These are phyloP conservation scores for Pythium sp. DNA, from an alignment of 352 stramenopile genomes.

Conservation along the genomic window DNA sequence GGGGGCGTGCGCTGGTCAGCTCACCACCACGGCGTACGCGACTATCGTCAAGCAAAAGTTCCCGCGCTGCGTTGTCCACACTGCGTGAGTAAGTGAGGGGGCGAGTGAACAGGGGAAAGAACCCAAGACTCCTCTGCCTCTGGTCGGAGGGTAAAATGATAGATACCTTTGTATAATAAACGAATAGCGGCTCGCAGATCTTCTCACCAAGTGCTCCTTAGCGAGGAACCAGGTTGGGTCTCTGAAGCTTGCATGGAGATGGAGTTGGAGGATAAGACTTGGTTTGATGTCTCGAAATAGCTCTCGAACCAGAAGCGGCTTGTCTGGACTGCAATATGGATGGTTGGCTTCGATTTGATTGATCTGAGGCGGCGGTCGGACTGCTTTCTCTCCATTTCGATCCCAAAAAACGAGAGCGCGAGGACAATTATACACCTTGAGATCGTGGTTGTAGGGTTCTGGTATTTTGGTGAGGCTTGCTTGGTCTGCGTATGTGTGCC, in stretches of 20 bases:
- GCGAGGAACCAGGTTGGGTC: background rate
- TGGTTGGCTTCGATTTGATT: background rate
- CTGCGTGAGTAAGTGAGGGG: constrained; percentile 38
- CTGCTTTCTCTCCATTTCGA: background rate
- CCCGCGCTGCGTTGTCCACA: constrained; percentile 65
- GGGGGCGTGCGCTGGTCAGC: constrained; percentile 61
- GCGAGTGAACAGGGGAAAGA: too few species aligned
- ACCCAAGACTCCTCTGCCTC: background rate
- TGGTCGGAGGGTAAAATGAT: background rate
- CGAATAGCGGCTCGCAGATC: background rate
- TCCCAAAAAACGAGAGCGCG: constrained; percentile 3
- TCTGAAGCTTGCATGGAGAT: background rate
- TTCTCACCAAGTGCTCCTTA: background rate
- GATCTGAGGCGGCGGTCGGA: background rate
- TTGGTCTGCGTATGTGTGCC: background rate
- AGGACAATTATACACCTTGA: constrained; percentile 4
- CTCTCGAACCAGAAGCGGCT: background rate
- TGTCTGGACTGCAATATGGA: background rate
- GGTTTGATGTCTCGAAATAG: background rate
- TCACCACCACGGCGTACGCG: constrained; percentile 58
- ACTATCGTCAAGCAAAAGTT: constrained; percentile 61
- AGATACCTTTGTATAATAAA: constrained; percentile 8
- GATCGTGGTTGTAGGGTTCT: constrained; percentile 7
- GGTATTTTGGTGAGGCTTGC: constrained; percentile 1
- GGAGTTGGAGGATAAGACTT: background rate